A percentile compares a stretch with the other conserved stretches of the same genome.
phyloP scores from a whole-genome alignment of 768 basidiomycete genomes.

The Mycena capillaripes region DNA sequence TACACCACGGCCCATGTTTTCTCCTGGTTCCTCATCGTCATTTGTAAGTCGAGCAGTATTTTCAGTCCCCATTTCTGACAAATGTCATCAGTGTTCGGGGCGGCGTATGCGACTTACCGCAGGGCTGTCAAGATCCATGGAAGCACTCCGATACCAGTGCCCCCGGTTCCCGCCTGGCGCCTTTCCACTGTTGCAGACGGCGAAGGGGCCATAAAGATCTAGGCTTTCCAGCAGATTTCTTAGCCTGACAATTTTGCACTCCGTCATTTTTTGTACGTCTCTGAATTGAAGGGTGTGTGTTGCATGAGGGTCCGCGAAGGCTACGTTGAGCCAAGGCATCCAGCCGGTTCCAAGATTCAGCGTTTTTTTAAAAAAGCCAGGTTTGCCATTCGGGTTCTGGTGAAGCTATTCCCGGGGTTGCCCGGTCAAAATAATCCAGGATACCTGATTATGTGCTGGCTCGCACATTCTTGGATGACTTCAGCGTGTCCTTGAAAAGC shows the following conservation, averaged over 20 bases:
- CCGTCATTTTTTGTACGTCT: background rate
- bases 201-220: constrained; percentile 7
- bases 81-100: constrained; percentile 4
- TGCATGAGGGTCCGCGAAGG: background rate
- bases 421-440: too few species aligned
- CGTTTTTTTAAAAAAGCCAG: too few species aligned
- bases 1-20: constrained; percentile 11
- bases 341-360: too few species aligned
- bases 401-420: too few species aligned
- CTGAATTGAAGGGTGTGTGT: background rate
- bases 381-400: too few species aligned
- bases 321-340: too few species aligned
- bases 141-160: background rate
- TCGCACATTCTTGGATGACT: too few species aligned
- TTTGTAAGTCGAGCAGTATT: too few species aligned
- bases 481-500: too few species aligned
- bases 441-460: too few species aligned
- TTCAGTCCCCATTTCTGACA: background rate
- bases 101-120: constrained; percentile 24
- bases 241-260: background rate
- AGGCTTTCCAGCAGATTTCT: background rate
- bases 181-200: constrained; percentile 6
- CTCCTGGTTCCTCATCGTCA: constrained; percentile 23
- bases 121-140: constrained; percentile 22
- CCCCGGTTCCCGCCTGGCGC: constrained; percentile 6